Percentiles rank a stretch among this genome's conserved stretches.
phyloP scores from a whole-genome alignment of 2,329 filamentous ascomycete species.

The Verticillium alfalfae region DNA sequence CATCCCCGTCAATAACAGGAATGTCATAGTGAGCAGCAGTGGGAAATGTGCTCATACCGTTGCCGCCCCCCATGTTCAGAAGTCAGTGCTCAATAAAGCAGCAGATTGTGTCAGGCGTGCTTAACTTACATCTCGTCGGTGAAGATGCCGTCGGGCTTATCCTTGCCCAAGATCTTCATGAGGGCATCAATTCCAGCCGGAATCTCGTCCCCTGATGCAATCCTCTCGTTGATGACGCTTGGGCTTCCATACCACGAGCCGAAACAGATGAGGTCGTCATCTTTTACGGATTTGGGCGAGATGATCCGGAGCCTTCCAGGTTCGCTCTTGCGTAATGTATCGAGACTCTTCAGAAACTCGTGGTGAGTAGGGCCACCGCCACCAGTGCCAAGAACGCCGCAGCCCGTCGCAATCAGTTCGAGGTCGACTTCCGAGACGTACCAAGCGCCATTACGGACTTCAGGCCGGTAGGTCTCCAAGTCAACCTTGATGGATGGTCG shows the following conservation, averaged over 20 bases:
- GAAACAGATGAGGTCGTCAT: conserved; percentile 32
- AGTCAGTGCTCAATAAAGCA: not conserved
- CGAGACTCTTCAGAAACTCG: conserved; percentile 38
- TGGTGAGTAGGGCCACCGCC: conserved; percentile 29
- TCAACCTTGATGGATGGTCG: conserved; percentile 23
- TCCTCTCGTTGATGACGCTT: conserved; percentile 30
- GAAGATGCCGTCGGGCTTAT: conserved; percentile 25
- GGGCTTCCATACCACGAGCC: conserved; percentile 40
- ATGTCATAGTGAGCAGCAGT: conserved; percentile 26
- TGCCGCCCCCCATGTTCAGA: conserved; percentile 26
- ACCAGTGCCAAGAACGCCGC: conserved; percentile 28
- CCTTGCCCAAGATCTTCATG: conserved; percentile 22
- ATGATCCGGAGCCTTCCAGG: conserved; percentile 32
- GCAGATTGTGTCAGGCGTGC: not conserved
- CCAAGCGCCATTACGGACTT: conserved; percentile 23
- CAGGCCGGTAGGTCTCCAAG: conserved; percentile 21
- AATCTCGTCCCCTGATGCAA: conserved; percentile 29
- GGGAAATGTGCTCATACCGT: conserved; percentile 28
- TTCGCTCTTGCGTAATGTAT: conserved; percentile 25
- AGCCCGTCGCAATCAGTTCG: conserved; percentile 27
- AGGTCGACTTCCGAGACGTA: conserved; percentile 29
- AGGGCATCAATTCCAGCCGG: conserved; percentile 27
- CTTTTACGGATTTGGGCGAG: conserved; percentile 25
- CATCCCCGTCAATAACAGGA: conserved; percentile 29
- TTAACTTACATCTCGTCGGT: conserved; percentile 30